Evolutionary conservation across 768 basidiomycete genomes (phyloP).

Genomic region (Cantharellus anzutake): DNA sequence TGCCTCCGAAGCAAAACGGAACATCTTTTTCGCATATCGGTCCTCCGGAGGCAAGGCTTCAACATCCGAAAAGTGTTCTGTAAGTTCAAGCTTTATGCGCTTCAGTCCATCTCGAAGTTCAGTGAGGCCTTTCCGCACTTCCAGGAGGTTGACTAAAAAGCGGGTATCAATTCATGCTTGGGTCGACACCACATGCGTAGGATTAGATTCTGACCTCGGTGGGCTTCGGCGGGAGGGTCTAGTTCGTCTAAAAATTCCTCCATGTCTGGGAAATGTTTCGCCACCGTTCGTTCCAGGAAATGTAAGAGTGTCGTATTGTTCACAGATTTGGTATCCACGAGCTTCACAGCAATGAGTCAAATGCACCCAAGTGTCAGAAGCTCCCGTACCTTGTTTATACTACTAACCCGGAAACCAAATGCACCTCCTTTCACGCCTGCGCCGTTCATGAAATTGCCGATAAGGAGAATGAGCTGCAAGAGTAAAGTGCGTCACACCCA

Average conservation of each 20-base stretch:
- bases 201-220: constrained; percentile 41
- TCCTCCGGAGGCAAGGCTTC: constrained; percentile 34
- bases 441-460: constrained; percentile 98
- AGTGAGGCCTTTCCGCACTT: constrained; percentile 54
- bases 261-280: constrained; percentile 74
- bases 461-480: constrained; percentile 63
- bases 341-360: constrained; percentile 23
- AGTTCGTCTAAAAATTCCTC: constrained; percentile 80
- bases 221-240: constrained; percentile 75
- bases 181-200: neutral
- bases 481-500: neutral
- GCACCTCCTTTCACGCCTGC: constrained; percentile 92
- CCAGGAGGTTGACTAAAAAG: constrained; percentile 58
- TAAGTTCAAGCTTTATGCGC: constrained; percentile 59
- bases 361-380: neutral
- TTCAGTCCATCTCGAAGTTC: constrained; percentile 64
- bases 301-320: constrained; percentile 89
- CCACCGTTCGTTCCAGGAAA: constrained; percentile 78
- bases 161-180: neutral
- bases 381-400: constrained; percentile 71
- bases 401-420: constrained; percentile 90
- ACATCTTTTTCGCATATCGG: constrained; percentile 80
- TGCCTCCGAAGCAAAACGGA: constrained; percentile 67
- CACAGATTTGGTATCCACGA: constrained; percentile 94
- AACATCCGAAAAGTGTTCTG: constrained; percentile 58